Evolutionary conservation across 1,284 basidiomycete species (phyloP), one percentile per base, ranked within the genome.

Genomic region (Leccinum pachyderme): DNA sequence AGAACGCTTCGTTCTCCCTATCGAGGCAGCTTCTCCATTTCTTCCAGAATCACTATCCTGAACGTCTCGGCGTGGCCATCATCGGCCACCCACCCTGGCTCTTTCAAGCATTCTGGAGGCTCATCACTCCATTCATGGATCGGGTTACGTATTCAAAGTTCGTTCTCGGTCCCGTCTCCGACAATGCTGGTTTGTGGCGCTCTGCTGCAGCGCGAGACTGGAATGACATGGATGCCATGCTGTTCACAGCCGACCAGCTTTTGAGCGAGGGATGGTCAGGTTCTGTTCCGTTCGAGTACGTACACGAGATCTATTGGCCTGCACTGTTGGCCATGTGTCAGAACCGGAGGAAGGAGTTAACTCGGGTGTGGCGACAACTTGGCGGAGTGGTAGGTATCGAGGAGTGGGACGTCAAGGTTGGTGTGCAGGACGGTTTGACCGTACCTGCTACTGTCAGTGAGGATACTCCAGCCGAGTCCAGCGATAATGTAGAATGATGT

Each of bases 41-140:
- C 41, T 24, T 44, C 12, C 41, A 44, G 41, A 24, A 11, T 7
- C 24, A 44, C 41, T 44, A 44, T 44, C 41, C 41, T 25, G 41
- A 44, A 44, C 41, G 41, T 44, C 41, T 44, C 22, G 41, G 41
- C 24, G 41, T n/a, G 24, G 41, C 41, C 24, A 44, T 25, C 41
- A 13, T 44, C 13, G 41, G 12, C 12, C 24, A n/a, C 66, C 83
- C 94, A 47, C 94, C 95, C 25, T 92, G 81, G 73, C 72, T 92
- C 60, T 73, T 95, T 59, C 86, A 85, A 60, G 79, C 85, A 0
- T 94, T 95, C 77, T 93, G 90, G 78, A 89, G 86, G 57, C 76
- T 92, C 57, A 86, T 98, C 67, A 82, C 79, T 51, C 93, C 95
- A 0, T 84, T 91, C 68, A 80, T 91, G 49, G 89, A 91, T 70